A percentile compares a stretch with the other conserved stretches of the same genome.
Evolutionary conservation across 2,329 filamentous ascomycete genomes (phyloP).

Genomic region (Claviceps sorghi): DNA sequence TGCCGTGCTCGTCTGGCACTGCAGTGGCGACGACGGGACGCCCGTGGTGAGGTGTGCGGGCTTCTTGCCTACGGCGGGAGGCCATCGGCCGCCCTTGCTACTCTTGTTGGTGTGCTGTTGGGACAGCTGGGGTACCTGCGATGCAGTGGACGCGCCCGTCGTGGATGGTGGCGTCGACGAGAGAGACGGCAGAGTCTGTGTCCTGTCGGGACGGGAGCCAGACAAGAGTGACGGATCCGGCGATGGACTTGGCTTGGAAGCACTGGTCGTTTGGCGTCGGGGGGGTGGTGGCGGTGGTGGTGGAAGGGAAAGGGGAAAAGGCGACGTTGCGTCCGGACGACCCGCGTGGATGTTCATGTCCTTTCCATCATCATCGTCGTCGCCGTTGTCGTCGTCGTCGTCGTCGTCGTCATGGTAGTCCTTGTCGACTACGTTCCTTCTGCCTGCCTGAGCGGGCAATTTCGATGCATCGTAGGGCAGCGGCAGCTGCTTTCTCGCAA

Average conservation of each 20-base stretch:
- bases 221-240: constrained; percentile 1
- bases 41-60: constrained; percentile 36
- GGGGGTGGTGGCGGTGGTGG: constrained; percentile 26
- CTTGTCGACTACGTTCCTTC: constrained; percentile 29
- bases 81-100: constrained; percentile 18
- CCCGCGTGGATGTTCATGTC: neutral
- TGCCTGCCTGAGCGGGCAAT: constrained; percentile 31
- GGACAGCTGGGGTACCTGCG: constrained; percentile 20
- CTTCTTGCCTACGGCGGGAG: constrained; percentile 49
- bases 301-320: constrained; percentile 10
- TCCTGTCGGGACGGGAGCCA: constrained; percentile 11
- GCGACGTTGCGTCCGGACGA: neutral
- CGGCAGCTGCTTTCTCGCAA: constrained; percentile 32
- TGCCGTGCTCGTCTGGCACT: constrained; percentile 8
- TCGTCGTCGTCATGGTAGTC: constrained; percentile 3
- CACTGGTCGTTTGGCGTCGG: constrained; percentile 25
- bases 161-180: constrained; percentile 16
- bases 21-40: constrained; percentile 11
- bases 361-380: neutral
- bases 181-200: constrained; percentile 14
- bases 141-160: constrained; percentile 16
- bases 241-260: constrained; percentile 2
- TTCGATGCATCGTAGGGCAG: constrained; percentile 33
- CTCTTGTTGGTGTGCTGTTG: constrained; percentile 18
- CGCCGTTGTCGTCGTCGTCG: neutral